Base-by-base conservation (phyloP, 352 stramenopile genomes). In the Globisporangium polare region DNA sequence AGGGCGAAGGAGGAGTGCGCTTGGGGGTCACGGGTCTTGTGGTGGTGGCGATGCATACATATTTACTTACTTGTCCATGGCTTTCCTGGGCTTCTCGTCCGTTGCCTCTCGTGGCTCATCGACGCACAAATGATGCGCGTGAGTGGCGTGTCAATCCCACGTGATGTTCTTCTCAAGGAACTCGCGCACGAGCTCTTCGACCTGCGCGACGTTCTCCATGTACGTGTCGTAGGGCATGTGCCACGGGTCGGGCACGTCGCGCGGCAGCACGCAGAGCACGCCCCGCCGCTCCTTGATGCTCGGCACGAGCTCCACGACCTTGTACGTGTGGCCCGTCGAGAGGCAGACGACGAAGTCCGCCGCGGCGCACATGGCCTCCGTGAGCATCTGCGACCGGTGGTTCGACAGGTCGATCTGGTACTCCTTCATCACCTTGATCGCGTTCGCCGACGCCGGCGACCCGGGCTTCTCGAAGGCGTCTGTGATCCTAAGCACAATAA, bases 151-250 rank as follows among this genome's bases (percentile, higher is more conserved):
- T 63, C 46, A 70, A 37, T 58, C 58, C 55, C 62, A 86, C 56
- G 72, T 79, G 56, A 88, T 73, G 46, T 74, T 77, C 47, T 69
- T 82, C 39, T 86, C 78, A 24, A 92, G 80, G 56, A 92, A 92
- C 59, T 90, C 83, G 41, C 80, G 77, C 43, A 83, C 84, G 57
- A 88, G 76, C 66, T 89, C 79, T 55, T 92, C 83, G 60, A 85
- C 80, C 62, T 86, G 75, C 39, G 80, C 78, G n/a, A 86, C 74
- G 46, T 80, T 90, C 63, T 90, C 75, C 78, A 90, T 88, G 69
- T 92, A 92, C 17, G 77, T 90, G 63, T 88, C 79, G 65, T 90
- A 90, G 27, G 78, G 73, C 83, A 92, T 92, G 76, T 89, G 80
- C 83, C 83, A 92, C 46, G 83, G 83, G 56, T 92, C 83, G 4